phyloP scores from a whole-genome alignment of 495 filamentous ascomycete genomes.

The Penicillium turbatum region DNA sequence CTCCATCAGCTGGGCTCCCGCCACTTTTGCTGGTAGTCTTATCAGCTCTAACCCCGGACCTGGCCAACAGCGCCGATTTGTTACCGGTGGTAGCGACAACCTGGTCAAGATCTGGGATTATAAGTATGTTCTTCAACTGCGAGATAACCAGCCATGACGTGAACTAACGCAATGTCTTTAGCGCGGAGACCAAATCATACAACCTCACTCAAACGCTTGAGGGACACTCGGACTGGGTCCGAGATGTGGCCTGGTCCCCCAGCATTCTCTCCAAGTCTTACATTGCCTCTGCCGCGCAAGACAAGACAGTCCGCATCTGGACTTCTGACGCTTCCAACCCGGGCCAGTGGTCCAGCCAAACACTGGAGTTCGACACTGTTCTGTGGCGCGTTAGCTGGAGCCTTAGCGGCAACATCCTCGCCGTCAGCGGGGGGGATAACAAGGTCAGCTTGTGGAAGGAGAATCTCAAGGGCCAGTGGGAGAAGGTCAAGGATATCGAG shows the following conservation, averaged over 20 bases:
- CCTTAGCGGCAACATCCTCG: slow-evolving; percentile 93
- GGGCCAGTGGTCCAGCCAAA: slow-evolving; percentile 74
- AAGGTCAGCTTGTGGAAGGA: slow-evolving; percentile 73
- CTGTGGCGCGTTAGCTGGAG: slow-evolving; percentile 98
- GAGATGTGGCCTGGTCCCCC: slow-evolving; percentile 95
- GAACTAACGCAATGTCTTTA: slow-evolving; percentile 20
- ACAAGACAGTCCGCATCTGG: slow-evolving; percentile 97
- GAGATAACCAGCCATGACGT: not conserved
- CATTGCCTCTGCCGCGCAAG: slow-evolving; percentile 90
- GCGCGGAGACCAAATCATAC: slow-evolving; percentile 53
- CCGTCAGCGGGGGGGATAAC: slow-evolving; percentile 91
- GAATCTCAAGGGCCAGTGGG: slow-evolving; percentile 70
- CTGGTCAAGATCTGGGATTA: slow-evolving; percentile 85
- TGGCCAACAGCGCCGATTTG: slow-evolving; percentile 68
- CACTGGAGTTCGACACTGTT: slow-evolving; percentile 78
- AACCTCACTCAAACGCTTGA: slow-evolving; percentile 50
- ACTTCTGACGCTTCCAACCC: slow-evolving; percentile 62
- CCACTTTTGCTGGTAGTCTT: slow-evolving; percentile 71
- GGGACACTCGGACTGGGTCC: slow-evolving; percentile 96
- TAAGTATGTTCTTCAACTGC: slow-evolving; percentile 34
- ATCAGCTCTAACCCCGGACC: slow-evolving; percentile 63
- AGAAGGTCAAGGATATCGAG: slow-evolving; percentile 93
- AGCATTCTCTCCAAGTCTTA: slow-evolving; percentile 91
- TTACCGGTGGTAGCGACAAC: slow-evolving; percentile 92
- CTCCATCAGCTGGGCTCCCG: slow-evolving; percentile 91